Evolutionary conservation across 768 basidiomycete genomes (phyloP), one percentile per base, ranked within the genome.

Genomic region (Lactarius evosmus): DNA sequence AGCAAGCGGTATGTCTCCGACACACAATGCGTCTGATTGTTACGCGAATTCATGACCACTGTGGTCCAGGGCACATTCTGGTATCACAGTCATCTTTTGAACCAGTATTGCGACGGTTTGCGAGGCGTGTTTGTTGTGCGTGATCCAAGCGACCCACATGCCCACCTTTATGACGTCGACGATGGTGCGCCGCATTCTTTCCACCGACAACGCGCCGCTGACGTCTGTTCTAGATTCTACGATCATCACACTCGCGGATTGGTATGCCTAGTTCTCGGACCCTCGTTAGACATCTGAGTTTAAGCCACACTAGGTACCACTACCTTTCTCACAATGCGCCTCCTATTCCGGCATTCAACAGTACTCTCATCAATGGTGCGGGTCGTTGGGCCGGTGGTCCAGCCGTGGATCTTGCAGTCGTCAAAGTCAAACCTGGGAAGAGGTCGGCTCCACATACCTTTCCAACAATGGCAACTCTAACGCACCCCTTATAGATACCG

Each of bases 41-140:
- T 56, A 25, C 12, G 25, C n/a, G 30, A 36, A 34, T 33, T 56
- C 16, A n/a, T n/a, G n/a, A n/a, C n/a, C n/a, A 56, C 55, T 4
- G 19, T 16, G n/a, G 12, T 12, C 9, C n/a, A 38, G 67, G 68
- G 72, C 50, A 79, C 77, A 46, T 84, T 76, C 64, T 83, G 82
- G 81, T 81, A 77, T 68, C 79, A 70, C 66, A 80, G 79, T n/a
- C 81, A 82, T 60, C 71, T 75, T 73, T 77, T 73, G 6, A 77
- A 77, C 1, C 83, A 84, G 66, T 83, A 83, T 60, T 84, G 83
- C 54, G 83, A 85, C 59, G 83, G 83, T 0, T 74, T 84, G 32
- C 72, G 83, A 40, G 83, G 83, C 0, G 75, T 78, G 1, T 44
- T 83, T 34, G 76, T 84, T 7, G 73, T 83, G 44, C 52, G 25